phyloP scores from a whole-genome alignment of 192 early-diverging fungal genomes.

The Cetraspora pellucida region DNA sequence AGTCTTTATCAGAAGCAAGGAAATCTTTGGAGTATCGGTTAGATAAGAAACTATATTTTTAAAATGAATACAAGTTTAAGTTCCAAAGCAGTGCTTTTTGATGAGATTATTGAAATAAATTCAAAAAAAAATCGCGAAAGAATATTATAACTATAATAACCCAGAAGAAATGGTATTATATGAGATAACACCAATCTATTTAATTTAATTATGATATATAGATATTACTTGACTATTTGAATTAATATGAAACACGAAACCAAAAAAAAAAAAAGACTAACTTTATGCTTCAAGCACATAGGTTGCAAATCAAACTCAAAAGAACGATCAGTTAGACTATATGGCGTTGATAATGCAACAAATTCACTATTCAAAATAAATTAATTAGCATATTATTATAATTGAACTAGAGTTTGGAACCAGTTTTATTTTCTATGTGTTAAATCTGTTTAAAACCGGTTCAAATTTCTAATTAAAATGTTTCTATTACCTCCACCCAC shows the following conservation, averaged over 20 bases:
- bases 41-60: not conserved
- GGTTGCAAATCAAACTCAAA: constrained; percentile 45
- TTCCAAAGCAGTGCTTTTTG: too few relatives aligned
- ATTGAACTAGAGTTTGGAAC: too few relatives aligned
- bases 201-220: not conserved
- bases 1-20: constrained; percentile 3
- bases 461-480: not conserved
- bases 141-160: not conserved
- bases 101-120: too few relatives aligned
- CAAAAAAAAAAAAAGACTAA: not conserved
- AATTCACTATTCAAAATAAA: constrained; percentile 34
- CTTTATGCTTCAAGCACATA: constrained; percentile 36
- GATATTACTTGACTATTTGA: not conserved
- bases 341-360: constrained; percentile 40
- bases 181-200: not conserved
- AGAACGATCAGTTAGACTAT: constrained; percentile 40
- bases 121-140: too few relatives aligned
- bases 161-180: not conserved
- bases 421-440: too few relatives aligned
- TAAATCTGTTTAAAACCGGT: too few relatives aligned
- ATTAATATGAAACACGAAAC: too few relatives aligned
- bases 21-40: not conserved
- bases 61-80: too few relatives aligned
- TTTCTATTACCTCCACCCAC: not conserved
- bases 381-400: too few relatives aligned